Evolutionary conservation across 805 yeast species (phyloP).

Genomic region (Wickerhamomyces queroliae): DNA sequence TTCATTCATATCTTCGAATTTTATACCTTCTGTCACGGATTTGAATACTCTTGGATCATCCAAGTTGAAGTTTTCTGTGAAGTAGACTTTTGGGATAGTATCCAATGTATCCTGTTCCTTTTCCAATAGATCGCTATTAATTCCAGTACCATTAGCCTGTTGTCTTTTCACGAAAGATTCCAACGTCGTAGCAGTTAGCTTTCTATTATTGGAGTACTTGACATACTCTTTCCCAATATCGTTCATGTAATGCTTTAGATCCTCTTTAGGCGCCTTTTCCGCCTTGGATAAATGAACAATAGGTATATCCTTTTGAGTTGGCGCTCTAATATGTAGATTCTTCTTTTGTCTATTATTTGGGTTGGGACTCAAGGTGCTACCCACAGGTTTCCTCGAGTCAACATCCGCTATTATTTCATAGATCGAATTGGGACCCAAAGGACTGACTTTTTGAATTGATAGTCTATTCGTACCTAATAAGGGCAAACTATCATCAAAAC

Average conservation of each 20-base stretch:
- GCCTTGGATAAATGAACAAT: conserved; percentile 61
- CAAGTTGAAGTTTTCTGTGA: conserved; percentile 62
- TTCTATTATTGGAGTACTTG: conserved; percentile 35
- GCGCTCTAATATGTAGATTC: conserved; percentile 48
- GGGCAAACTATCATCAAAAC: conserved; percentile 29
- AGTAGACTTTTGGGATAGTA: conserved; percentile 65
- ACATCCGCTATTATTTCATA: conserved; percentile 67
- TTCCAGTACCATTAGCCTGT: conserved; percentile 7
- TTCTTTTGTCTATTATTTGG: conserved; percentile 27
- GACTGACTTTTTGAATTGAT: conserved; percentile 37
- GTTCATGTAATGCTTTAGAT: conserved; percentile 38
- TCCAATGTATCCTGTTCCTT: conserved; percentile 23
- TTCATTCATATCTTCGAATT: conserved; percentile 43
- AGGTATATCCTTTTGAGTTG: conserved; percentile 82
- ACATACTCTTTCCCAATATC: conserved; percentile 39
- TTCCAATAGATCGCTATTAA: conserved; percentile 11
- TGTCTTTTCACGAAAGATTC: conserved; percentile 13
- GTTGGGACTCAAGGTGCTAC: conserved; percentile 19
- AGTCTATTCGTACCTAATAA: conserved; percentile 34
- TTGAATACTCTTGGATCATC: conserved; percentile 87
- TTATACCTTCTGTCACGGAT: conserved; percentile 59
- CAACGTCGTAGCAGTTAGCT: conserved; percentile 31
- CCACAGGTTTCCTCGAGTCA: conserved; percentile 34
- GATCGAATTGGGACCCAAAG: conserved; percentile 70
- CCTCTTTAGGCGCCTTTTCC: conserved; percentile 35